Base-by-base conservation (phyloP, 805 yeast species). In the Candida silvicultrix region DNA sequence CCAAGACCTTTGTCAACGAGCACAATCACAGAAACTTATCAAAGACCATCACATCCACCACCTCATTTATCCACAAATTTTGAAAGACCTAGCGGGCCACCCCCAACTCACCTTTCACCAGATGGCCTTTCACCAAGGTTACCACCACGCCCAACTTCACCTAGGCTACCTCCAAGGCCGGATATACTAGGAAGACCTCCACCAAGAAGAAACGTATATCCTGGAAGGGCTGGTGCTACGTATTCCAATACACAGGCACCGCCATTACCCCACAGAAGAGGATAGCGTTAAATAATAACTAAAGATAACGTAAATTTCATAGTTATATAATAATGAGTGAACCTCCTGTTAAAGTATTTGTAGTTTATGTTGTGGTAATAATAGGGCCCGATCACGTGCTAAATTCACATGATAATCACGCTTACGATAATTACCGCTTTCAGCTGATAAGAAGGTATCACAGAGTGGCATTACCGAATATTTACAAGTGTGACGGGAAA, bases 161-260 rank as follows among this genome's bases (percentile, higher is more conserved):
- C 46, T 21, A 12, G 29, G 22, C 32, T 45, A 7, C 52, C 49
- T 6, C 45, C 43, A 19, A 44, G 51, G 37, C 50, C 49, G 14
- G 25, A n/a, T 12, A 18, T 12, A 2, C 9, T 34, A 18, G 19
- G 19, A 9, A 18, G 12, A n/a, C 16, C 55, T 4, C 49, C 50
- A 22, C 48, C 50, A 44, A 54, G 53, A 15, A 5, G n/a, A 2
- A 43, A 38, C 3, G 44, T 35, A 5, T 51, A 21, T 37, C 55
- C 55, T 9, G 53, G 53, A 4, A 41, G 44, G 18, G 5, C 49
- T 12, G 25, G 42, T 29, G 52, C 55, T 3, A 51, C 55, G 10
- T 52, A 49, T 19, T 23, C 21, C 7, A 37, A 36, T 21, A 11
- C 20, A 12, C 38, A 20, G n/a, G 31, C 23, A 1, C 51, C 51